A percentile compares a stretch with the other conserved stretches of the same genome.
These are phyloP conservation scores for Bimuria novae-zelandiae DNA, from an alignment of 2,329 filamentous ascomycete genomes.

Conservation along the genomic window DNA sequence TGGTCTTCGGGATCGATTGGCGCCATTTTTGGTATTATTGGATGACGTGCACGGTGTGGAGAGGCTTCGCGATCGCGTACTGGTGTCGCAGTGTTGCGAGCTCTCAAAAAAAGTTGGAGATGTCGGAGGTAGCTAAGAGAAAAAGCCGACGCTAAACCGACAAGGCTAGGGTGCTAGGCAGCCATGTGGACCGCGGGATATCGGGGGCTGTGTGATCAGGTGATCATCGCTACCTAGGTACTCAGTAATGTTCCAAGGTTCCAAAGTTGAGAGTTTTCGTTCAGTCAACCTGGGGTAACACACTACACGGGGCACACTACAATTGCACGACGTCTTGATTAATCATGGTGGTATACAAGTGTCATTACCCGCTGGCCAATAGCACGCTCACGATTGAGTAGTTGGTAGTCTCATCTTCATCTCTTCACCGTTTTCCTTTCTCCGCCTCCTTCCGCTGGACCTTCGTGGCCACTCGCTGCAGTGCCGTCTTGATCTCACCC, in stretches of 20 bases:
- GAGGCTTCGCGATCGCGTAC: conserved; percentile 23
- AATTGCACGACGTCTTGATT: too few relatives aligned
- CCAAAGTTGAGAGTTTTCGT: too few relatives aligned
- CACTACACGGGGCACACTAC: too few relatives aligned
- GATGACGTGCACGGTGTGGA: not conserved
- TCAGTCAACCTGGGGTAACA: too few relatives aligned
- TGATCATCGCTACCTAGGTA: too few relatives aligned
- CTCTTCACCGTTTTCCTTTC: conserved; percentile 22
- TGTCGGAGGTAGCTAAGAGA: conserved; percentile 25
- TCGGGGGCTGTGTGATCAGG: too few relatives aligned
- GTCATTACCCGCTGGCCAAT: too few relatives aligned
- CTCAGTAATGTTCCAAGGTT: too few relatives aligned
- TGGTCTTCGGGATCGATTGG: conserved; percentile 19
- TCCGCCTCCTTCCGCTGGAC: conserved; percentile 57
- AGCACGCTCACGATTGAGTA: not conserved
- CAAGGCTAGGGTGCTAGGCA: too few relatives aligned
- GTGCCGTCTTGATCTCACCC: conserved; percentile 77
- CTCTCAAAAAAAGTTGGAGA: conserved; percentile 21
- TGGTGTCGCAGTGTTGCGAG: conserved; percentile 6
- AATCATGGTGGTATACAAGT: too few relatives aligned
- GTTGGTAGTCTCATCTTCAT: not conserved
- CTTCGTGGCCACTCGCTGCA: conserved; percentile 60
- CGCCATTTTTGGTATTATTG: conserved; percentile 27
- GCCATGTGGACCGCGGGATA: too few relatives aligned
- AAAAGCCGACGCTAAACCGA: conserved; percentile 21